phyloP scores from a whole-genome alignment of 768 basidiomycete genomes.

The Amanita inopinata region DNA sequence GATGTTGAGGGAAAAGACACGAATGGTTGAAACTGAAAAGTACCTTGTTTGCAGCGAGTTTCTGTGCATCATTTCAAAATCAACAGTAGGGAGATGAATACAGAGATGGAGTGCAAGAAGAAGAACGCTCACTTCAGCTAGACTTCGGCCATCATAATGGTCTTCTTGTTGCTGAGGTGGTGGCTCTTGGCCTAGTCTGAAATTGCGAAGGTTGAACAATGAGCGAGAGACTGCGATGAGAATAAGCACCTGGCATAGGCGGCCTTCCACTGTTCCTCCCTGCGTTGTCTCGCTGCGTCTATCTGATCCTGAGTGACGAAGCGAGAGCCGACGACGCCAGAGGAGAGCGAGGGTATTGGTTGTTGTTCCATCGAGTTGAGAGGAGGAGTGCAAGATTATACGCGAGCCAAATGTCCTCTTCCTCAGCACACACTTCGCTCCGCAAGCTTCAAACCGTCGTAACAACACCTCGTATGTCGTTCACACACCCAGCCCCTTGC shows the following conservation, averaged over 20 bases:
- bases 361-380: slow-evolving; percentile 43
- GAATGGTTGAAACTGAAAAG: slow-evolving; percentile 17
- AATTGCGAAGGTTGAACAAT: slow-evolving; percentile 7
- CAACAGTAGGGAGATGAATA: slow-evolving; percentile 40
- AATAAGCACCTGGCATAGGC: slow-evolving; percentile 64
- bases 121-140: slow-evolving; percentile 66
- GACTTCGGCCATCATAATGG: slow-evolving; percentile 72
- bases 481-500: slow-evolving; percentile 7
- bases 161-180: slow-evolving; percentile 64
- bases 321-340: slow-evolving; percentile 69
- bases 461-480: slow-evolving; percentile 57
- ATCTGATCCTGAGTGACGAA: slow-evolving; percentile 77
- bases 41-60: slow-evolving; percentile 85
- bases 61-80: slow-evolving; percentile 44
- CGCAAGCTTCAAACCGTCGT: slow-evolving; percentile 45
- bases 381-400: not conserved
- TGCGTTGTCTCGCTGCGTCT: slow-evolving; percentile 56
- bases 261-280: slow-evolving; percentile 85
- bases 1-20: slow-evolving; percentile 9
- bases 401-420: slow-evolving; percentile 20
- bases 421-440: slow-evolving; percentile 24
- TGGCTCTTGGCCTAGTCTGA: slow-evolving; percentile 76
- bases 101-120: slow-evolving; percentile 15
- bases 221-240: slow-evolving; percentile 3
- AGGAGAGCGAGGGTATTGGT: slow-evolving; percentile 60